phyloP scores from a whole-genome alignment of 805 yeast species.

The Saccharomyces kudriavzevii region DNA sequence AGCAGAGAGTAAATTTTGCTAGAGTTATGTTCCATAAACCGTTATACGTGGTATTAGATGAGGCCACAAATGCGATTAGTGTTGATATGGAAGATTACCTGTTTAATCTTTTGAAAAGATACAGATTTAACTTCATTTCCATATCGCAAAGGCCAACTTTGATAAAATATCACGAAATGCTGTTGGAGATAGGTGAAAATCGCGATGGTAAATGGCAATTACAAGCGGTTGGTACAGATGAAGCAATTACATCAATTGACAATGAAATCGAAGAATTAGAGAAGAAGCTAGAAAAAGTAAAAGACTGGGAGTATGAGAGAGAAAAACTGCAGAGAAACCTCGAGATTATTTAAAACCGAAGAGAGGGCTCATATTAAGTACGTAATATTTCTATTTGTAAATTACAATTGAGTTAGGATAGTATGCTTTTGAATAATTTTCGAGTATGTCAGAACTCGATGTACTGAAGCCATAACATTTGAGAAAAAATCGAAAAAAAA shows the following conservation, averaged over 20 bases:
- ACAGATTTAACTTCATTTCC: conserved; percentile 70
- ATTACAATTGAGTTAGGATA: background rate
- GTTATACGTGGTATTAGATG: conserved; percentile 76
- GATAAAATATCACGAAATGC: conserved; percentile 74
- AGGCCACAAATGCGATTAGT: conserved; percentile 88
- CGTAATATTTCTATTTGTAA: background rate
- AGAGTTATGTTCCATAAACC: conserved; percentile 75
- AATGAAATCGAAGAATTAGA: conserved; percentile 66
- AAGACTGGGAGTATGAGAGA: conserved; percentile 52
- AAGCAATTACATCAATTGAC: conserved; percentile 59
- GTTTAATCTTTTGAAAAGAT: conserved; percentile 63
- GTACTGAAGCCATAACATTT: background rate
- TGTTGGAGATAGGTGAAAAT: conserved; percentile 58
- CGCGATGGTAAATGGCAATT: conserved; percentile 50
- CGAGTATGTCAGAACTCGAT: background rate
- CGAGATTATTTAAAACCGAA: conserved; percentile 22
- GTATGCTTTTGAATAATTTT: background rate
- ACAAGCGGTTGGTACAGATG: conserved; percentile 58
- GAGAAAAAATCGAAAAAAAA: background rate
- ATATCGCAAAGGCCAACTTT: conserved; percentile 76
- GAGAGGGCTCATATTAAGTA: background rate
- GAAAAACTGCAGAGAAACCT: conserved; percentile 41
- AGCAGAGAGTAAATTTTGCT: conserved; percentile 84
- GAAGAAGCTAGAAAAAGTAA: conserved; percentile 50
- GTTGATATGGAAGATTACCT: conserved; percentile 83